Evolutionary conservation across 2,329 filamentous ascomycete species (phyloP), one percentile per base, ranked within the genome.

Genomic region (Cytospora chrysosperma): DNA sequence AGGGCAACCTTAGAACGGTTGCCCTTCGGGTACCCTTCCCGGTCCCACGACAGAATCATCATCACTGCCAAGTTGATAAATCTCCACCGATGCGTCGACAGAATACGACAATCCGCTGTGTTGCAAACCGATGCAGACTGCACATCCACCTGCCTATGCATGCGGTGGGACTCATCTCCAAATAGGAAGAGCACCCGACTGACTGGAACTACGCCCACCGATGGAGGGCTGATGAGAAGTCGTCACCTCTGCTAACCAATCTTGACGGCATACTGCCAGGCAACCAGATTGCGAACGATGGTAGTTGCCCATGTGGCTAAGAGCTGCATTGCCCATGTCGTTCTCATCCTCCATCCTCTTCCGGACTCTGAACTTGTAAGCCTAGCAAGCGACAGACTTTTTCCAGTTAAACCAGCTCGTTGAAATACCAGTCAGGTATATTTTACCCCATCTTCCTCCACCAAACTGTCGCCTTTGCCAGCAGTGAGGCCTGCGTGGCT

Each of bases 401-500:
- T 19, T 24, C 37, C 43, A 24, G 10, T 19, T 19, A 24, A 24
- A 5, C 43, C 4, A 21, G 12, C 9, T 13, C n/a, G 9, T 21
- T 24, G 2, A 13, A 37, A 30, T 4, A 13, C 15, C 15, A 32
- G 13, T 34, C 15, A 10, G 15, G 12, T 40, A 21, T 49, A 13
- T 34, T 30, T 51, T n/a, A 1, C 9, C 17, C 5, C 24, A 4
- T 49, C 37, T 24, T 6, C 37, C 40, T 34, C 40, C 4, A 21
- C 21, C 8, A 2, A 34, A 34, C 9, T 27, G 59, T 26, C 43
- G 59, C 43, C 51, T 37, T 40, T 21, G 17, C 21, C 12, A n/a
- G 51, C 43, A 10, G 51, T 47, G 58, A 61, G 51, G 51, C 58
- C 50, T 61, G 50, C 26, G 50, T 61, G 58, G 51, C 54, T 54